Conservation (phyloP, 2,329 filamentous ascomycete species). For the Claviceps lovelessii region DNA sequence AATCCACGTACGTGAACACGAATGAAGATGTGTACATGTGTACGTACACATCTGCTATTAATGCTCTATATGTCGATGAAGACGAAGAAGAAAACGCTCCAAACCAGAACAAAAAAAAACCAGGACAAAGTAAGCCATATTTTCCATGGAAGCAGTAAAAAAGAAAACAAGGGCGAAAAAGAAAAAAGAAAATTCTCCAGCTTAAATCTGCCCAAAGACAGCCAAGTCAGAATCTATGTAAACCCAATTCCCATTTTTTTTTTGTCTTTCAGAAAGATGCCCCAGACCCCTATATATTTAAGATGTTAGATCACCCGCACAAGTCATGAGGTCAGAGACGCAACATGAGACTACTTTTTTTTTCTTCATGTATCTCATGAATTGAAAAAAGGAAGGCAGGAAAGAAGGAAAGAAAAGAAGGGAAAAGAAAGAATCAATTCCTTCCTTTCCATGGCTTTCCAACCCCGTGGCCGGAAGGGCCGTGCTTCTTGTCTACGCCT, state of each 20-base stretch:
- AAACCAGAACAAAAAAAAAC: neutral
- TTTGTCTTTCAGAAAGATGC: too few species aligned
- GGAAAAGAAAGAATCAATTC: neutral
- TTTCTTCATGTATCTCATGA: neutral
- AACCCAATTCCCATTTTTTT: too few species aligned
- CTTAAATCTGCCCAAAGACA: too few species aligned
- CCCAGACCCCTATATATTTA: too few species aligned
- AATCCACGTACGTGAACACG: neutral
- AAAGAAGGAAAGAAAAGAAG: too few species aligned
- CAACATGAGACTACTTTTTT: neutral
- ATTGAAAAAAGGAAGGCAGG: too few species aligned
- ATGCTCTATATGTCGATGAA: neutral
- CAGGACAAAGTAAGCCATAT: neutral
- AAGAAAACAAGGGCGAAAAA: too few species aligned
- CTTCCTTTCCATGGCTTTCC: constrained; percentile 23
- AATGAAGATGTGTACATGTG: neutral
- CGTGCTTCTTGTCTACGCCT: constrained; percentile 34
- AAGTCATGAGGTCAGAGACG: too few species aligned
- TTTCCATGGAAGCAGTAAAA: neutral
- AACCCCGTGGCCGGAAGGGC: constrained; percentile 24
- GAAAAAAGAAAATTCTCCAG: neutral
- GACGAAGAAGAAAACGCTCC: neutral
- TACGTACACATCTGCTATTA: neutral
- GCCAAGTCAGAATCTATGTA: too few species aligned
- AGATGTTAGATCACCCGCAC: neutral